These are phyloP conservation scores for Phialemonium atrogriseum DNA, from an alignment of 2,329 filamentous ascomycete species.

Conservation along the genomic window DNA sequence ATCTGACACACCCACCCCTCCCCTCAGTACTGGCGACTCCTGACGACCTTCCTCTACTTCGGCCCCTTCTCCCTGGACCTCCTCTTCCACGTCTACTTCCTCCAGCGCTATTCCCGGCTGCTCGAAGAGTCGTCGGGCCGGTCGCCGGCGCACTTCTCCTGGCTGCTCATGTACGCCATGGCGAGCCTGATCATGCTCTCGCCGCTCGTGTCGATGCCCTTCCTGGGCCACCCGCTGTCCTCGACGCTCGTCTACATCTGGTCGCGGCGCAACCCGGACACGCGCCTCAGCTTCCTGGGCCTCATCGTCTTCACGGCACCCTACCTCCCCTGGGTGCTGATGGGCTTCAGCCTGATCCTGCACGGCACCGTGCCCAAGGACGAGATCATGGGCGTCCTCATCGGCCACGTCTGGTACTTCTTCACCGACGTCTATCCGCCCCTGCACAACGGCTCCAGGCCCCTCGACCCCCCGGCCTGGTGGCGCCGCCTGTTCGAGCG, in stretches of 20 bases:
- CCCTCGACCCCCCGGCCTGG: slow-evolving; percentile 82
- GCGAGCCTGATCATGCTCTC: slow-evolving; percentile 72
- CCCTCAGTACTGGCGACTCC: slow-evolving; percentile 83
- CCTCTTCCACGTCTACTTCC: slow-evolving; percentile 96
- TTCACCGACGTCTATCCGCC: slow-evolving; percentile 95
- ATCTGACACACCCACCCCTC: slow-evolving; percentile 10
- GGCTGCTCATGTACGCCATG: slow-evolving; percentile 83
- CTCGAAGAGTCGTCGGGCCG: slow-evolving; percentile 91
- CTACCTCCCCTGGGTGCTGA: slow-evolving; percentile 91
- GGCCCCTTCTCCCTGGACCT: slow-evolving; percentile 90
- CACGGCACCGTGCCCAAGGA: slow-evolving; percentile 88
- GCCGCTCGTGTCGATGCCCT: slow-evolving; percentile 83
- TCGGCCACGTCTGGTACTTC: slow-evolving; percentile 97
- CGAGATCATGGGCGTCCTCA: slow-evolving; percentile 89
- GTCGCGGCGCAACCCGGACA: slow-evolving; percentile 90
- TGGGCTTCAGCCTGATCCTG: slow-evolving; percentile 85
- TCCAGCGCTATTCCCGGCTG: slow-evolving; percentile 90
- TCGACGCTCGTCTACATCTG: slow-evolving; percentile 97
- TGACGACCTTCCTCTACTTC: slow-evolving; percentile 96
- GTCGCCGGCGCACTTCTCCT: slow-evolving; percentile 88
- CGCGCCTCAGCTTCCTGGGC: slow-evolving; percentile 79
- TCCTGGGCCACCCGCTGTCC: slow-evolving; percentile 86
- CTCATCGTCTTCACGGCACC: slow-evolving; percentile 87
- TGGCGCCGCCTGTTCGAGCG: slow-evolving; percentile 80
- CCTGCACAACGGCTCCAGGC: slow-evolving; percentile 73